Base-by-base conservation (phyloP, 495 filamentous ascomycete genomes). In the Penicillium bialowiezense region DNA sequence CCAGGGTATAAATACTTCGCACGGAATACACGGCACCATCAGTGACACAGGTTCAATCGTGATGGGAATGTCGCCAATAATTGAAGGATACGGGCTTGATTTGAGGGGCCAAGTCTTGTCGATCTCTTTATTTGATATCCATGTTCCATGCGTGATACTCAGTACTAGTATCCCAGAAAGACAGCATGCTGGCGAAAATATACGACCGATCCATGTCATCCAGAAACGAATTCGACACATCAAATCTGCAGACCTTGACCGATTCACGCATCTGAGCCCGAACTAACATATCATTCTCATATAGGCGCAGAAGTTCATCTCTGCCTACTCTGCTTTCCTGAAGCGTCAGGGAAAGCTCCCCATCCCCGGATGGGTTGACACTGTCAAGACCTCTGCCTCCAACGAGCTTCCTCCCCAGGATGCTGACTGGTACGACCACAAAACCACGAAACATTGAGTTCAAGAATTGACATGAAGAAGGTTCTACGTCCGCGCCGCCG, bases 281-380 rank as follows among this genome's bases (percentile, higher is more conserved):
- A 53, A 63, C 58, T 64, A 61, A 70, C 55, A 47, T 51, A 51
- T 51, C 15, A 29, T 53, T 55, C 33, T 48, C 19, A 21, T 59
- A 72, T 64, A 87, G 87, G 88, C 91, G 69, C 87, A 92, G 70
- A 92, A 96, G 80, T 97, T 97, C 80, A 92, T 96, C 74, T 73
- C 79, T 53, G 87, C 90, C 72, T 97, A 97, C 75, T 86, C 91
- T 62, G 90, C 85, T 72, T 97, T 97, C 83, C 75, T 97, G 82
- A 97, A 97, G 86, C 85, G 92, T 67, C 92, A 97, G 81, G 92
- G 92, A 70, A 96, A 96, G 81, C 90, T 97, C 59, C 90, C 89
- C 65, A 95, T 97, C 64, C 91, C 91, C 67, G 91, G 91, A 76
- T 97, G 92, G 92, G 90, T 95, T 73, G 92, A 97, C 69, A 96